phyloP scores from a whole-genome alignment of 2,329 filamentous ascomycete species.

The Amesomyces nigricolor region DNA sequence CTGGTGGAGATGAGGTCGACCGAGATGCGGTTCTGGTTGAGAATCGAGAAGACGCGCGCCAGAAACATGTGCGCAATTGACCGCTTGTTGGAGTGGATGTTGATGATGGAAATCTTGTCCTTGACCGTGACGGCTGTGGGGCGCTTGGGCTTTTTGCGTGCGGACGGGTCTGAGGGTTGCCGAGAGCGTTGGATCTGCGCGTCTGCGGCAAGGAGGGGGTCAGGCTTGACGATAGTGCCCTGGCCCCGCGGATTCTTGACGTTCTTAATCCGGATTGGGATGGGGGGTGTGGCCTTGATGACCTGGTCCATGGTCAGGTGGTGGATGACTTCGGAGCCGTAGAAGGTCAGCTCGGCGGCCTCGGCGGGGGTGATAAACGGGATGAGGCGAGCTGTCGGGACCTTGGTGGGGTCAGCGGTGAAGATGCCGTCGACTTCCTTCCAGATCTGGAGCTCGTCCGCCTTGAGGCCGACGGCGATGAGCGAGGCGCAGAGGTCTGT shows the following conservation, averaged over 20 bases:
- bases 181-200: slow-evolving; percentile 53
- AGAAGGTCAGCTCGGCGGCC: slow-evolving; percentile 91
- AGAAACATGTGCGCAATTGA: slow-evolving; percentile 96
- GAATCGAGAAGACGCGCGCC: slow-evolving; percentile 84
- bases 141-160: slow-evolving; percentile 60
- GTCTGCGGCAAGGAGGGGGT: slow-evolving; percentile 50
- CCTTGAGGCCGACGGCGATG: slow-evolving; percentile 80
- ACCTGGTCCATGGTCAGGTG: slow-evolving; percentile 98
- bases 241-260: slow-evolving; percentile 77
- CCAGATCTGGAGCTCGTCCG: slow-evolving; percentile 92
- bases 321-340: slow-evolving; percentile 94
- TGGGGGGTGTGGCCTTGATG: slow-evolving; percentile 71
- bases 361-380: slow-evolving; percentile 86
- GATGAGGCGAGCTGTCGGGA: slow-evolving; percentile 87
- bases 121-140: slow-evolving; percentile 95
- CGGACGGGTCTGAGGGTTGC: slow-evolving; percentile 29
- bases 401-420: slow-evolving; percentile 70
- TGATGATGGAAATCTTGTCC: slow-evolving; percentile 92
- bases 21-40: slow-evolving; percentile 79
- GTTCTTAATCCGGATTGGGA: slow-evolving; percentile 86
- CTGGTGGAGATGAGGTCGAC: slow-evolving; percentile 95
- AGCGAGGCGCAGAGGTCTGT: slow-evolving; percentile 93
- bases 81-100: slow-evolving; percentile 95
- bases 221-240: slow-evolving; percentile 79
- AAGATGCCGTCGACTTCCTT: slow-evolving; percentile 78